Conservation (phyloP, 805 yeast genomes). For the Myxozyma geophila region DNA sequence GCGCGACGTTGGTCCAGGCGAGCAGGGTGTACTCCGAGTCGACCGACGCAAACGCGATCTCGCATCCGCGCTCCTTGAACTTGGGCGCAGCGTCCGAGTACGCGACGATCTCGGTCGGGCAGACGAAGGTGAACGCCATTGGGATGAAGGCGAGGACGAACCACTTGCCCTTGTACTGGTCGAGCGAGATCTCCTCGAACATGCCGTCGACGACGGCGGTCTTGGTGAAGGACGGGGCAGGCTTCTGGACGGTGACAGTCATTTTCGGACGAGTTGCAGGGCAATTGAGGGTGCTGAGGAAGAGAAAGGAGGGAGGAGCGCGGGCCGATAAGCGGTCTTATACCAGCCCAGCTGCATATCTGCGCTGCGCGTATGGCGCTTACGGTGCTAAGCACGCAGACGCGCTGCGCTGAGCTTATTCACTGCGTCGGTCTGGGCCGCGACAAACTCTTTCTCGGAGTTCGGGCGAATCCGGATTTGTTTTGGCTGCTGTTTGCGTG, state of each 20-base stretch:
- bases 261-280: conserved; percentile 50
- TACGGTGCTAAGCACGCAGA: neutral
- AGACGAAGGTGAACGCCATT: conserved; percentile 98
- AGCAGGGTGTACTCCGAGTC: conserved; percentile 97
- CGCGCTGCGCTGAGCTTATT: conserved; percentile 1
- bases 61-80: conserved; percentile 84
- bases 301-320: neutral
- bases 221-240: conserved; percentile 95
- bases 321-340: neutral
- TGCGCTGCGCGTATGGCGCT: neutral
- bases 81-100: conserved; percentile 93
- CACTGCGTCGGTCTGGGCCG: conserved; percentile 16
- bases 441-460: neutral
- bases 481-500: neutral
- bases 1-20: conserved; percentile 97
- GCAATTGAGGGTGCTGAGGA: neutral
- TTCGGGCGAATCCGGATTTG: too few species aligned
- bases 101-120: conserved; percentile 98
- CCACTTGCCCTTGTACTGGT: conserved; percentile 97
- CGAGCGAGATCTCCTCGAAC: conserved; percentile 93
- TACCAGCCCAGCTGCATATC: neutral
- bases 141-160: conserved; percentile 95
- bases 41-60: conserved; percentile 94
- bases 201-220: conserved; percentile 97
- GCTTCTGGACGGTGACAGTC: conserved; percentile 91